Percentiles rank a stretch among this genome's conserved stretches.
Conservation (phyloP, 129 eudicot genomes). For the Dittrichia graveolens region DNA sequence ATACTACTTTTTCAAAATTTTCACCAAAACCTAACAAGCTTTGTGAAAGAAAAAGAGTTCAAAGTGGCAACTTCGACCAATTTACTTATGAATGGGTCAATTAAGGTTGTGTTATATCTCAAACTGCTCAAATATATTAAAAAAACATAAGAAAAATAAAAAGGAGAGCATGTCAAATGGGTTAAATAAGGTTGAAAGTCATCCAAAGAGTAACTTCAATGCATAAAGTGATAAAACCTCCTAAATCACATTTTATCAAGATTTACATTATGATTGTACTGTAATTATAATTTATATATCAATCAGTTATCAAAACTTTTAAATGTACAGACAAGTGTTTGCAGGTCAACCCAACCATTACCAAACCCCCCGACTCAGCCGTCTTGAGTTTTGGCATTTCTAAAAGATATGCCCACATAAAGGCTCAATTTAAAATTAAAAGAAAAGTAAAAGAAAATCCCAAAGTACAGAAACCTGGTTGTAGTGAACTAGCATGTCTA, state of each 20-base stretch:
- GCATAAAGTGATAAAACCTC: not conserved
- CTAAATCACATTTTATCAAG: not conserved
- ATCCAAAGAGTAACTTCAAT: not conserved
- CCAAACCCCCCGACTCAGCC: too few species aligned
- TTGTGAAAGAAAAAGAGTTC: not conserved
- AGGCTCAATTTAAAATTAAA: constrained; percentile 3
- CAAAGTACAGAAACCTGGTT: constrained; percentile 59
- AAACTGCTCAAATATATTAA: not conserved
- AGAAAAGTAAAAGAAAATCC: not conserved
- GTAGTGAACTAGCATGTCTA: constrained; percentile 88
- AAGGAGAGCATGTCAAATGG: not conserved
- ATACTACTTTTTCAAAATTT: not conserved
- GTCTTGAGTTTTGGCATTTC: too few species aligned
- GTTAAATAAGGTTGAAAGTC: not conserved
- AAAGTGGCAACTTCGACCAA: not conserved
- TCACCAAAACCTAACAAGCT: not conserved
- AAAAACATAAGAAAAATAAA: not conserved
- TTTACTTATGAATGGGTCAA: not conserved
- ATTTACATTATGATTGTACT: not conserved
- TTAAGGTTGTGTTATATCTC: not conserved
- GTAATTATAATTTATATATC: not conserved
- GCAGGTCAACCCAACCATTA: not conserved
- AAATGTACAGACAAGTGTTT: not conserved
- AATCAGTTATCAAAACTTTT: not conserved
- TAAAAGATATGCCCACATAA: not conserved